Conservation (phyloP, 257 asterid genomes). For the Striga asiatica region DNA sequence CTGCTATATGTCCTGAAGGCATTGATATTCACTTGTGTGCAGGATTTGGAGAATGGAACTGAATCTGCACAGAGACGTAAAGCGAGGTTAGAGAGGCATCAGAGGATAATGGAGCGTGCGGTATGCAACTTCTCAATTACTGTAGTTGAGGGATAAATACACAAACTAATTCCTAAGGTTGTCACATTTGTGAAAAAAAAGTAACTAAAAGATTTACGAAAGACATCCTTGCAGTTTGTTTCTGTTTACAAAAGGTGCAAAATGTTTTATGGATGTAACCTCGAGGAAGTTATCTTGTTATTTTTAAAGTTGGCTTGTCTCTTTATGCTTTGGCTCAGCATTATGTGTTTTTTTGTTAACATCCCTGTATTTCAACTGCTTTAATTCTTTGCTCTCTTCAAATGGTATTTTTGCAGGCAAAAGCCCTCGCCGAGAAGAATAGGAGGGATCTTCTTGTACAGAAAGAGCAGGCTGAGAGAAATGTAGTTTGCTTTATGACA, state of each 20-base stretch:
- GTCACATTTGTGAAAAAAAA: no score
- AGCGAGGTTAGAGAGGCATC: constrained; percentile 76
- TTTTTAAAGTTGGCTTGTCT: no score
- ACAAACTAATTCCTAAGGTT: no score
- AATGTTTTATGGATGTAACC: no score
- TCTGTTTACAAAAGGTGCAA: no score
- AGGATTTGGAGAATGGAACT: constrained; percentile 62
- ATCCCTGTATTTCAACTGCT: background rate
- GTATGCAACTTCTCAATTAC: constrained; percentile 33
- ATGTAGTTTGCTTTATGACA: constrained; percentile 30
- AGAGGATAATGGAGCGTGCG: constrained; percentile 88
- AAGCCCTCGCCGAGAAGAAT: constrained; percentile 92
- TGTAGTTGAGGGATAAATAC: no score
- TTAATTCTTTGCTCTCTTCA: background rate
- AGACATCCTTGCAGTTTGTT: no score
- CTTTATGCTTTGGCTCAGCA: no score
- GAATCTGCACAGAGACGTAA: constrained; percentile 81
- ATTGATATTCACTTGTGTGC: background rate
- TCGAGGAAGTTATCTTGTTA: no score
- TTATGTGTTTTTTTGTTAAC: no score
- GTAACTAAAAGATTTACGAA: no score
- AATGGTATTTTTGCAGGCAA: constrained; percentile 56
- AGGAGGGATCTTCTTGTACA: constrained; percentile 73
- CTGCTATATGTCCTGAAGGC: no score
- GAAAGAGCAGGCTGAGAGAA: constrained; percentile 90